A percentile compares a stretch with the other conserved stretches of the same genome.
Evolutionary conservation across 305 asterid species (phyloP).

Genomic region (Caryopteris hybrid): DNA sequence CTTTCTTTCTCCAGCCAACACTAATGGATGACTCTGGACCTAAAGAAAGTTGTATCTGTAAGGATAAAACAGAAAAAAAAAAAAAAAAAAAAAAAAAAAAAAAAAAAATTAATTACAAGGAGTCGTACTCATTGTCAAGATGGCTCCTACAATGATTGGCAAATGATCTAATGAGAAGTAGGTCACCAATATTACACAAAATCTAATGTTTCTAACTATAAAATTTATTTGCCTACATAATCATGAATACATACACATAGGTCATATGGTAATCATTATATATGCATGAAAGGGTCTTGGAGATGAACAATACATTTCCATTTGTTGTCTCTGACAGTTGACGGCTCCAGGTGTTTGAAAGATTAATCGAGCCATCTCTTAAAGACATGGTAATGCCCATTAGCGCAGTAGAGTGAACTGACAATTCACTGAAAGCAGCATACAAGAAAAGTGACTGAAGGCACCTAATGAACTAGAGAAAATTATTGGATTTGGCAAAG

Average conservation of each 20-base stretch:
- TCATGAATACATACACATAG: neutral
- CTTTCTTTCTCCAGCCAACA: constrained; percentile 91
- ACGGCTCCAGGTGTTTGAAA: constrained; percentile 87
- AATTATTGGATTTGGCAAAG: neutral
- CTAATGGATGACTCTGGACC: constrained; percentile 83
- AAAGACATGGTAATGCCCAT: constrained; percentile 80
- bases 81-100: too few species aligned
- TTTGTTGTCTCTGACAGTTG: constrained; percentile 70
- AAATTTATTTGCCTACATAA: neutral
- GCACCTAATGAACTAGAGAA: constrained; percentile 16
- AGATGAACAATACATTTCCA: constrained; percentile 62
- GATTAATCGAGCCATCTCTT: constrained; percentile 87
- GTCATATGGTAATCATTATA: constrained; percentile 7
- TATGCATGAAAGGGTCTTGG: neutral
- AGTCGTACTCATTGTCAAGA: constrained; percentile 1
- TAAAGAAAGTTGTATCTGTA: constrained; percentile 81
- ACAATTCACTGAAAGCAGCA: constrained; percentile 44
- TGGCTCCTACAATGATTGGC: neutral
- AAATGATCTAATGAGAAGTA: constrained; percentile 8
- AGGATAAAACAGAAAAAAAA: constrained; percentile 8
- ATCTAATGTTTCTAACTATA: neutral
- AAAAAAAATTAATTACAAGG: constrained; percentile 1
- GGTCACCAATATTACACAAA: neutral
- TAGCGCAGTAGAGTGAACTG: constrained; percentile 73
- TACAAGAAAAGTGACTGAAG: constrained; percentile 27